Base-by-base conservation (phyloP, 495 filamentous ascomycete genomes). In the Penicillium desertorum region DNA sequence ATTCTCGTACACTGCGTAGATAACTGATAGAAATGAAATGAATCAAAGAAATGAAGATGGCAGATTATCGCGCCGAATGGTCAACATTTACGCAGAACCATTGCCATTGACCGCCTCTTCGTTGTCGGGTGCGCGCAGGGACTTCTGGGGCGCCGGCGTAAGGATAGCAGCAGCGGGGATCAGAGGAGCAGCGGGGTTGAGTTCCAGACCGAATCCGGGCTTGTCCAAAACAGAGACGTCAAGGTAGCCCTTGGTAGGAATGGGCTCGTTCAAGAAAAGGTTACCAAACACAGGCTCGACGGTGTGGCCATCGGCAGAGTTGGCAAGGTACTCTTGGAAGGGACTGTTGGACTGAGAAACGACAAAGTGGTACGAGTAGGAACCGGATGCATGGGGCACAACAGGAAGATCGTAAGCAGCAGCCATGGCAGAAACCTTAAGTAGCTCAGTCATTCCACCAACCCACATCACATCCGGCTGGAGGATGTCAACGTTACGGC, bases 381-480 rank as follows among this genome's bases (percentile, higher is more conserved):
- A 88, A 4, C 92, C 92, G 51, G 87, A 91, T 8, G 91, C 92
- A 66, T 96, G 92, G 19, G 92, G 92, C n/a, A 96, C 90, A 4
- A 96, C 91, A 27, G 91, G 90, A 39, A 96, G 87, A 66, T 96
- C 92, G 71, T 96, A 96, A 2, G 92, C 91, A 5, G 91, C 84
- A 16, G 92, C 92, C 81, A 92, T 86, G 19, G 91, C 88, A 11
- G 92, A 84, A 54, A 96, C 84, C 72, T 90, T 92, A 61, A 96
- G 88, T 45, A 96, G 80, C 72, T 96, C 92, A 2, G 92, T 96
- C 80, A 96, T 72, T 57, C 92, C 92, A 49, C 92, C 92, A 11
- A 96, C 82, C 92, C 92, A 96, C 92, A 96, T 96, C 45, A 96
- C 90, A 65, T 96, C 92, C 7, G 92, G 92, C 69, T 96, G 92